These are phyloP conservation scores for Cladorrhinum samala DNA, from an alignment of 495 filamentous ascomycete species.

Conservation along the genomic window DNA sequence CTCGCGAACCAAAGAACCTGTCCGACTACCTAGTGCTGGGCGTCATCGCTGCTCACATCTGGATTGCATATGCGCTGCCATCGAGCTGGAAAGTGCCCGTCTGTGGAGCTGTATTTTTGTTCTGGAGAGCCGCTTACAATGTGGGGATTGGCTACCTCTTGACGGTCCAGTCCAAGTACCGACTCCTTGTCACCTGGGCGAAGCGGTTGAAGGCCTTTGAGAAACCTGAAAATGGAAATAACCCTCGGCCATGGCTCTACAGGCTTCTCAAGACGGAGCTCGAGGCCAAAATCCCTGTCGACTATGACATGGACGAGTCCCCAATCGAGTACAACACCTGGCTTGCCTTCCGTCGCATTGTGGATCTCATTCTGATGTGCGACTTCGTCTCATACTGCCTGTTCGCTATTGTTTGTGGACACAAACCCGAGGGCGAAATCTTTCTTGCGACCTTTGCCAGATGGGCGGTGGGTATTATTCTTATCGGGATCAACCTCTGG, in stretches of 20 bases:
- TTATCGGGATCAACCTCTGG: slow-evolving; percentile 97
- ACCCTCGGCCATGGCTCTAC: slow-evolving; percentile 76
- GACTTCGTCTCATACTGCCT: slow-evolving; percentile 95
- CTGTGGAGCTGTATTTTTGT: slow-evolving; percentile 75
- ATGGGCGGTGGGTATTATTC: slow-evolving; percentile 71
- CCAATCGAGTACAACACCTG: slow-evolving; percentile 98
- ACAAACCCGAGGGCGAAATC: slow-evolving; percentile 64
- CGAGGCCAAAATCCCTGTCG: slow-evolving; percentile 86
- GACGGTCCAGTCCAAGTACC: slow-evolving; percentile 81
- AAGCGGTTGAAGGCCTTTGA: slow-evolving; percentile 80
- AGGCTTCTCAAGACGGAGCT: slow-evolving; percentile 77
- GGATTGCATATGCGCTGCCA: slow-evolving; percentile 67
- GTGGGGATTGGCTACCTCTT: slow-evolving; percentile 87
- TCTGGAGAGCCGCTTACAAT: slow-evolving; percentile 92
- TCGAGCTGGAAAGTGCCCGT: slow-evolving; percentile 58
- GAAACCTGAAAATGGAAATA: slow-evolving; percentile 68
- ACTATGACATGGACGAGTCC: slow-evolving; percentile 89
- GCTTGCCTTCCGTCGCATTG: slow-evolving; percentile 90
- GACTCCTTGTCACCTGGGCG: slow-evolving; percentile 81
- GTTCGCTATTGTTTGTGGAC: slow-evolving; percentile 85
- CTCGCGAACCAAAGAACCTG: slow-evolving; percentile 90
- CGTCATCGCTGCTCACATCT: slow-evolving; percentile 68
- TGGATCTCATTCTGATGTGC: slow-evolving; percentile 96
- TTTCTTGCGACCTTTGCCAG: slow-evolving; percentile 61
- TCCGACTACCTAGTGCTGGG: slow-evolving; percentile 77